Percentiles rank a stretch among this genome's conserved stretches.
Conservation (phyloP, 768 basidiomycete genomes). For the Trametes maxima region DNA sequence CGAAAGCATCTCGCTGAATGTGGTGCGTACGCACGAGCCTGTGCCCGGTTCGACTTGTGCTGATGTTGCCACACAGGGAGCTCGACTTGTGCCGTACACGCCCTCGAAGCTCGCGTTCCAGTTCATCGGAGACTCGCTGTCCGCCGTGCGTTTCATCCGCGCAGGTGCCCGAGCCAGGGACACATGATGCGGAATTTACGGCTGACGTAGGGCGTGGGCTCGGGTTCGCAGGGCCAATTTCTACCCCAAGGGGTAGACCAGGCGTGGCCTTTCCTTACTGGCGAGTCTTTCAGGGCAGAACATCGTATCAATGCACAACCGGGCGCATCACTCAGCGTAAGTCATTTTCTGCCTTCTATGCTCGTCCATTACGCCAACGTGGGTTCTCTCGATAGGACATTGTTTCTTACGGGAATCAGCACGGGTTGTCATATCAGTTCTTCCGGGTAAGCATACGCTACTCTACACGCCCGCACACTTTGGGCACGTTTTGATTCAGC, state of each 20-base stretch:
- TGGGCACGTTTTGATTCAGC: too few species aligned
- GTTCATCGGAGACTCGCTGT: slow-evolving; percentile 61
- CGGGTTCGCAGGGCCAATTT: slow-evolving; percentile 51
- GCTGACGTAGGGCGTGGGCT: slow-evolving; percentile 8
- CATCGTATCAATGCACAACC: slow-evolving; percentile 56
- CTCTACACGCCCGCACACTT: too few species aligned
- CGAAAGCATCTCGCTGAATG: slow-evolving; percentile 48
- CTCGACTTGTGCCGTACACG: slow-evolving; percentile 46
- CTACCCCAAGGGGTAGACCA: slow-evolving; percentile 55
- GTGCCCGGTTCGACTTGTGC: too few species aligned
- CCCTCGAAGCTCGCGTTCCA: slow-evolving; percentile 51
- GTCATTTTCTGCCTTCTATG: slow-evolving; percentile 2
- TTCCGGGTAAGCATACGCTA: slow-evolving; percentile 42
- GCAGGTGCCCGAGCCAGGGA: too few species aligned
- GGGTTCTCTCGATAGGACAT: slow-evolving; percentile 42
- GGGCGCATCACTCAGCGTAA: slow-evolving; percentile 50
- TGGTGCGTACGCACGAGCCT: slow-evolving; percentile 34
- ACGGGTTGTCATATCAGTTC: slow-evolving; percentile 53
- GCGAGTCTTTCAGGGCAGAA: slow-evolving; percentile 55
- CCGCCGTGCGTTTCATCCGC: slow-evolving; percentile 42
- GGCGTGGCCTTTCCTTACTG: slow-evolving; percentile 57
- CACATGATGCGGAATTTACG: not conserved
- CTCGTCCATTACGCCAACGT: not conserved
- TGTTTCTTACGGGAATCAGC: slow-evolving; percentile 53
- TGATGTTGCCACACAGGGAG: slow-evolving; percentile 40